Evolutionary conservation across 2,329 filamentous ascomycete species (phyloP), one percentile per base, ranked within the genome.

Genomic region (Mariannaea elegans): DNA sequence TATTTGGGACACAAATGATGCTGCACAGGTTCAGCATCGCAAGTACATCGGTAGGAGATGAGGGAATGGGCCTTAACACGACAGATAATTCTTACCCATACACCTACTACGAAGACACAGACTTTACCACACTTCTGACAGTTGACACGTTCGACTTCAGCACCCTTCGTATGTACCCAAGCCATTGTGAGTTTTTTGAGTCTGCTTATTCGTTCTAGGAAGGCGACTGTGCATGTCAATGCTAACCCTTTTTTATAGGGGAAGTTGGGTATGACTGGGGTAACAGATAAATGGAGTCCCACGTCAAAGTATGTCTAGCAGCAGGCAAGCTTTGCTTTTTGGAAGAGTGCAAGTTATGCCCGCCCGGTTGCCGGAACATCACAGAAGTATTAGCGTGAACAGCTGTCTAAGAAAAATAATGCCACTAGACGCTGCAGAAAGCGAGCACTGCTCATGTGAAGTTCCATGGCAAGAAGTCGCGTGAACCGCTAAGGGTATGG

Each of bases 1-100:
- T 13, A 76, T 76, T 4, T 90, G 86, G 81, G 90, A 87, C 74
- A 85, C 81, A 18, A 81, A 84, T 64, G 65, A 76, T 0, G 74
- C 75, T 0, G 81, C 81, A 4, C 84, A 88, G 72, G 68, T 76
- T 0, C 82, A 87, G 54, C 91, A 91, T 72, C 36, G 39, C 66
- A 74, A 56, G 18, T 10, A 44, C 50, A 10, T 21, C 58, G 4
- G 46, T 47, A n/a, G 46, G 58, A 42, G 52, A 47, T 21, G 47
- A 57, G 42, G 47, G 58, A 14, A 36, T 59, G 12, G 58, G 58
- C 7, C 24, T 56, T 12, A 23, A 51, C n/a, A 81, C 86, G 29
- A 31, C 81, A 2, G 84, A 85, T 46, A 79, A 76, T 12, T 77
- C 76, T 45, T 87, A 86, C 65, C 83, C 83, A 4, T 86, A 84